phyloP scores from a whole-genome alignment of 2,329 filamentous ascomycete species.

The Aspergillus neoniger region DNA sequence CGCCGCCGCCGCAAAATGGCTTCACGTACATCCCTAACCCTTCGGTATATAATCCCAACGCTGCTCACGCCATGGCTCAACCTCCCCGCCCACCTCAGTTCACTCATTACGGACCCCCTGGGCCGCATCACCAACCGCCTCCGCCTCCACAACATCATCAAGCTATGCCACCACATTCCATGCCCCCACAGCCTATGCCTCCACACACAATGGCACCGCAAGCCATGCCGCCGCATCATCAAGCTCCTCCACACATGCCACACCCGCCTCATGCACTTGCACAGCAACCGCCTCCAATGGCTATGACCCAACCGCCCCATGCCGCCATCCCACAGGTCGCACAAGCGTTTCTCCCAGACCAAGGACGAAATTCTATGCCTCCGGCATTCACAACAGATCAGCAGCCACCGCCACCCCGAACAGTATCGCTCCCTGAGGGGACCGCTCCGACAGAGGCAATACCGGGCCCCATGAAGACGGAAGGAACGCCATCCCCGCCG shows the following conservation, averaged over 20 bases:
- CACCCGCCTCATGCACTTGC: conserved; percentile 42
- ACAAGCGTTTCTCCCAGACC: conserved; percentile 74
- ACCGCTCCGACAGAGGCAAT: conserved; percentile 56
- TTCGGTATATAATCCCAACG: conserved; percentile 75
- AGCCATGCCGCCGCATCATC: conserved; percentile 45
- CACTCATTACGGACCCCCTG: conserved; percentile 44
- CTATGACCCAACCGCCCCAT: conserved; percentile 40
- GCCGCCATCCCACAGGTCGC: conserved; percentile 56
- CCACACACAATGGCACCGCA: conserved; percentile 43
- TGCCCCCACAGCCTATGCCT: conserved; percentile 30
- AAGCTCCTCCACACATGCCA: conserved; percentile 43
- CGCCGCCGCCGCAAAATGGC: conserved; percentile 61
- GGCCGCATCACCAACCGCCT: conserved; percentile 29
- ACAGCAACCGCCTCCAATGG: conserved; percentile 25
- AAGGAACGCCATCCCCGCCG: conserved; percentile 48
- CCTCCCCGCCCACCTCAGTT: conserved; percentile 47
- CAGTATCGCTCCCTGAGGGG: conserved; percentile 61
- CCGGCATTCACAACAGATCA: conserved; percentile 67
- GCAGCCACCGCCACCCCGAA: conserved; percentile 60
- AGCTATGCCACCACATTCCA: conserved; percentile 27
- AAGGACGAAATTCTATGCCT: conserved; percentile 71
- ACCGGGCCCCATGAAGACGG: conserved; percentile 41
- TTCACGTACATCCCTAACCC: conserved; percentile 86
- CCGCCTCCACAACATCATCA: conserved; percentile 34
- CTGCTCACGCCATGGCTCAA: conserved; percentile 50